Percentiles rank a stretch among this genome's conserved stretches.
These are phyloP conservation scores for Phenoliferia sp. DNA, from an alignment of 1,284 basidiomycete species.

Conservation along the genomic window DNA sequence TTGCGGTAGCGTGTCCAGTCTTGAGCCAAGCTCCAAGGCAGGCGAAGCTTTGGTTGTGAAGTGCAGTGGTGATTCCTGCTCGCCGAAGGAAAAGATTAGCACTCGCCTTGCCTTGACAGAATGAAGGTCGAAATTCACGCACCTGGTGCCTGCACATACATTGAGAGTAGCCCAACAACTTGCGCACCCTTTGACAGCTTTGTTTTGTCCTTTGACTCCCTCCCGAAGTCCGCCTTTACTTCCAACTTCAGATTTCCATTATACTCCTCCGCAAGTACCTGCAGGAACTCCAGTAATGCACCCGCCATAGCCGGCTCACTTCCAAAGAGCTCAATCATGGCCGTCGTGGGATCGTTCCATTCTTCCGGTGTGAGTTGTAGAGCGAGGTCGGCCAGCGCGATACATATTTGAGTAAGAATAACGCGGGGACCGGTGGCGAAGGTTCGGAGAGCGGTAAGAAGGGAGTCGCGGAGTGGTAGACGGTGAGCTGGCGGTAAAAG, in stretches of 20 bases:
- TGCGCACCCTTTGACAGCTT: conserved; percentile 39
- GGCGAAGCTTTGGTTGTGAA: conserved; percentile 82
- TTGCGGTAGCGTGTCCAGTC: conserved; percentile 73
- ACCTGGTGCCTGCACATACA: conserved; percentile 90
- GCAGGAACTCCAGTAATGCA: conserved; percentile 82
- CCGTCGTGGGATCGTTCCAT: conserved; percentile 76
- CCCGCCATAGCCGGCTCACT: conserved; percentile 76
- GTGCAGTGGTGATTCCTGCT: conserved; percentile 70
- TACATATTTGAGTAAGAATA: conserved; percentile 82
- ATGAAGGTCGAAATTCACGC: conserved; percentile 36
- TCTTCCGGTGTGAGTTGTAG: conserved; percentile 69
- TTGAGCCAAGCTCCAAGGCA: conserved; percentile 84
- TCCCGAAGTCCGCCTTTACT: conserved; percentile 54
- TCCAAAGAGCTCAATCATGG: conserved; percentile 82
- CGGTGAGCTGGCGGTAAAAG: conserved; percentile 60
- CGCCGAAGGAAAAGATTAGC: conserved; percentile 1
- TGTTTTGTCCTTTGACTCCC: neutral
- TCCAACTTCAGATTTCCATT: conserved; percentile 81
- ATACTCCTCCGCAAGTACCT: conserved; percentile 86
- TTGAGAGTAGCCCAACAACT: conserved; percentile 70
- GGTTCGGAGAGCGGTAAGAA: conserved; percentile 67
- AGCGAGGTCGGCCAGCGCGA: conserved; percentile 85
- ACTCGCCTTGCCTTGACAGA: neutral
- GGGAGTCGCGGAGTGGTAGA: conserved; percentile 76
- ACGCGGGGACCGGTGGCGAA: conserved; percentile 70